Conservation (phyloP, 768 basidiomycete genomes). For the Boletus vinaceobasis region DNA sequence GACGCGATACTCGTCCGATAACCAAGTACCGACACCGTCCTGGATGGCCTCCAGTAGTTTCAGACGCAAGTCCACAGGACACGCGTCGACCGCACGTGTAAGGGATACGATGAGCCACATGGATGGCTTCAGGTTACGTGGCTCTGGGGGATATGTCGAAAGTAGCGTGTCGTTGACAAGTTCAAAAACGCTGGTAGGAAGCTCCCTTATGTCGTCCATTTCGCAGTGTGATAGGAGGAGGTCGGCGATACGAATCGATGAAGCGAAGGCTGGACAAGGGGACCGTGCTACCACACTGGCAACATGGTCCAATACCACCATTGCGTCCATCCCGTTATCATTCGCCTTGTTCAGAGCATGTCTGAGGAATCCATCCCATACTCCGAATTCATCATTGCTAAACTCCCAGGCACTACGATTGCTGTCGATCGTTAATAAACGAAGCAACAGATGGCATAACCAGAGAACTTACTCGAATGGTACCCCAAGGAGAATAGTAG, state of each 20-base stretch:
- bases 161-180: conserved; percentile 59
- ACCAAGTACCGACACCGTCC: conserved; percentile 58
- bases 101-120: conserved; percentile 64
- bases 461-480: conserved; percentile 57
- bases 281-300: conserved; percentile 44
- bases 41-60: conserved; percentile 47
- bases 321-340: conserved; percentile 56
- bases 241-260: conserved; percentile 58
- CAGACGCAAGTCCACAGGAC: conserved; percentile 46
- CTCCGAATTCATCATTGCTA: conserved; percentile 47
- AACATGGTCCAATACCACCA: conserved; percentile 53
- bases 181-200: conserved; percentile 54
- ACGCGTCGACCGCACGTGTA: conserved; percentile 50
- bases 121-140: conserved; percentile 48
- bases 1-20: conserved; percentile 53
- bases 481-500: conserved; percentile 47
- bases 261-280: conserved; percentile 37
- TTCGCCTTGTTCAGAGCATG: conserved; percentile 52
- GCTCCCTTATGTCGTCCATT: conserved; percentile 45
- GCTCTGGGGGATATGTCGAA: conserved; percentile 64
- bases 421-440: conserved; percentile 23
- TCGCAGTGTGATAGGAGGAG: conserved; percentile 55
- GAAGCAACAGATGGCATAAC: not conserved
- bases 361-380: conserved; percentile 60
- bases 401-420: conserved; percentile 50